These are phyloP conservation scores for Xylariaceae sp. DNA, from an alignment of 2,329 filamentous ascomycete genomes.

Conservation along the genomic window DNA sequence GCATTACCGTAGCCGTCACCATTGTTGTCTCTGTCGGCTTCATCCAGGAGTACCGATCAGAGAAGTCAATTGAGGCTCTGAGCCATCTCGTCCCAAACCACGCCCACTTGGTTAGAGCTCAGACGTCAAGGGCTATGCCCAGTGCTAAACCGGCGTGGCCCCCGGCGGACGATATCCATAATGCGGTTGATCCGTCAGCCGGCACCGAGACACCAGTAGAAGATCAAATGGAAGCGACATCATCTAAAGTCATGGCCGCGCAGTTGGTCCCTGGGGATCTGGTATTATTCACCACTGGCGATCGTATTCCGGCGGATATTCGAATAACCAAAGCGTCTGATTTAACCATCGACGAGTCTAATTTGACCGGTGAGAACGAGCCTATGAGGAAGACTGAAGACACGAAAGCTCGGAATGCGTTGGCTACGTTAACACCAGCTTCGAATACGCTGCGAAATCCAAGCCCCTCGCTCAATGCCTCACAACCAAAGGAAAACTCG, in stretches of 20 bases:
- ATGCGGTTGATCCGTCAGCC: constrained; percentile 46
- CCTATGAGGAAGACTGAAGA: constrained; percentile 76
- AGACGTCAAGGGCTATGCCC: constrained; percentile 34
- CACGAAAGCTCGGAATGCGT: constrained; percentile 38
- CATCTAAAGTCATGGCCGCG: constrained; percentile 79
- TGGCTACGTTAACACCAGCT: constrained; percentile 24
- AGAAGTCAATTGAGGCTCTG: constrained; percentile 93
- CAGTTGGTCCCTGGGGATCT: constrained; percentile 90
- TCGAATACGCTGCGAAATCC: constrained; percentile 34
- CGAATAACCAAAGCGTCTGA: constrained; percentile 88
- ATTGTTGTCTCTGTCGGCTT: constrained; percentile 97
- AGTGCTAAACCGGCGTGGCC: constrained; percentile 46
- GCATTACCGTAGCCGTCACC: constrained; percentile 91
- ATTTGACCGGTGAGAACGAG: constrained; percentile 94
- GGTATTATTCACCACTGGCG: constrained; percentile 90
- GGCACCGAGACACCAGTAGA: constrained; percentile 59
- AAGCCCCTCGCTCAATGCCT: constrained; percentile 44
- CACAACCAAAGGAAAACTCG: constrained; percentile 57
- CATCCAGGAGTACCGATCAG: constrained; percentile 93
- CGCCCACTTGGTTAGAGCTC: constrained; percentile 81
- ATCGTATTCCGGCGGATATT: constrained; percentile 93
- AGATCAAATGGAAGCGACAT: constrained; percentile 65
- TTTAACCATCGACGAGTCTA: constrained; percentile 92
- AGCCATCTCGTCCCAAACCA: constrained; percentile 93
- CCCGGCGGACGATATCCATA: constrained; percentile 37